Conservation (phyloP, 2,329 filamentous ascomycete genomes). For the Stagonosporopsis tanaceti region DNA sequence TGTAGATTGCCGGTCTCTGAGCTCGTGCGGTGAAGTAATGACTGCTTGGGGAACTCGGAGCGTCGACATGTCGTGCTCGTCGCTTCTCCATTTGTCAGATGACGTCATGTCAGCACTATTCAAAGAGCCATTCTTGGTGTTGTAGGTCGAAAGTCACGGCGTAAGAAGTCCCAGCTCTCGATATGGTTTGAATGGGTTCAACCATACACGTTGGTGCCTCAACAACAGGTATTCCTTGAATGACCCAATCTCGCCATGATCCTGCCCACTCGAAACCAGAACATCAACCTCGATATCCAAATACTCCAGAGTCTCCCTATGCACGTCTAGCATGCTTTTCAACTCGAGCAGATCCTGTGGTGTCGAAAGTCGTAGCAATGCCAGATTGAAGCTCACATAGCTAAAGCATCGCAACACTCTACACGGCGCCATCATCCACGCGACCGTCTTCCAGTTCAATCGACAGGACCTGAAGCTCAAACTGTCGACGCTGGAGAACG, state of each 20-base stretch:
- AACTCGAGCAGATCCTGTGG: constrained; percentile 12
- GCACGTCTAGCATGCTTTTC: constrained; percentile 1
- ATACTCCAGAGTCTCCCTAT: constrained; percentile 1
- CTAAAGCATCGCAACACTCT: constrained; percentile 10
- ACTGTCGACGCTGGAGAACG: constrained; percentile 14
- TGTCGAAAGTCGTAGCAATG: constrained; percentile 10
- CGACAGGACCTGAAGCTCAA: constrained; percentile 15
- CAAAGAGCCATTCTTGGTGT: background rate
- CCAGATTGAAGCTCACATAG: constrained; percentile 19
- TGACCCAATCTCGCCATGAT: constrained; percentile 13
- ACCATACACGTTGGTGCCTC: constrained; percentile 14
- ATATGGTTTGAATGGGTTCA: constrained; percentile 19
- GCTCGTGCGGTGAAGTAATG: background rate
- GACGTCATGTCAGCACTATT: constrained; percentile 13
- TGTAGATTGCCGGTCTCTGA: background rate
- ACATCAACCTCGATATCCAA: constrained; percentile 18
- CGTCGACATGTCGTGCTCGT: background rate
- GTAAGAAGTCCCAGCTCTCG: constrained; percentile 15
- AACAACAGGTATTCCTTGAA: constrained; percentile 8
- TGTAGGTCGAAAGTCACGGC: background rate
- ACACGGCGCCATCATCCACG: constrained; percentile 19
- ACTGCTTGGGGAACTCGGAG: background rate
- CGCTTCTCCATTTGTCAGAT: background rate
- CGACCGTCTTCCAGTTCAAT: constrained; percentile 16
- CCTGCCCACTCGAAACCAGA: constrained; percentile 8